Base-by-base conservation (phyloP, 176 grass and related monocot species). In the Bothriochloa decipiens region DNA sequence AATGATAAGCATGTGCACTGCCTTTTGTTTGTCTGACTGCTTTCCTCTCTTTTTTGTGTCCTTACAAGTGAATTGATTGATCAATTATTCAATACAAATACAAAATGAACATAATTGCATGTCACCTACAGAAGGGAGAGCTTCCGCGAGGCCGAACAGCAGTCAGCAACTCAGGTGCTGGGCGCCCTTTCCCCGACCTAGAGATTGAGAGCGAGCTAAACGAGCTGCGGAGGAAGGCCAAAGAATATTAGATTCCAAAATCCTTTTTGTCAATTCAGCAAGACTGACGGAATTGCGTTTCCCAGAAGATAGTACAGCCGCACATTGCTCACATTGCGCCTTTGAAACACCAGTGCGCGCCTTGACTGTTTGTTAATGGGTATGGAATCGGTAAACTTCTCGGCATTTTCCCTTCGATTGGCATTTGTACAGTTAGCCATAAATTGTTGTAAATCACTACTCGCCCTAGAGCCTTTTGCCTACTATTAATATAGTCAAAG, bases 121-220 rank as follows among this genome's bases (percentile, higher is more conserved):
- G 46, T 23, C 33, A 60, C 25, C 57, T 86, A 63, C 83, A 98
- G 96, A 98, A 98, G 83, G 96, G 96, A 37, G 93, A 93, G 78
- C 91, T 98, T 66, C 96, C 96, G 70, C 83, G 91, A 12, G 93
- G 93, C 18, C 85, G 96, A 92, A 36, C 87, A 50, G 22, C 84
- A 70, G 62, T 68, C 55, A 90, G 83, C 76, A 93, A 70, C 33
- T 86, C 89, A 9, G 65, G 85, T 15, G 82, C 87, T 20, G 76
- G 71, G 1, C 74, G 85, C 40, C 74, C 85, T 82, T 98, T 95
- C 46, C n/a, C 57, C 27, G 96, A 98, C 81, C 80, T 41, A 11
- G 94, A 97, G 78, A 97, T 97, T 70, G 94, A 97, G 78, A 97
- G 52, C 7, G 94, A 97, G 77, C 77, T 97, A 74, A 97, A 87